These are phyloP conservation scores for Stipa capillata DNA, from an alignment of 176 grass and related monocot species.

Conservation along the genomic window DNA sequence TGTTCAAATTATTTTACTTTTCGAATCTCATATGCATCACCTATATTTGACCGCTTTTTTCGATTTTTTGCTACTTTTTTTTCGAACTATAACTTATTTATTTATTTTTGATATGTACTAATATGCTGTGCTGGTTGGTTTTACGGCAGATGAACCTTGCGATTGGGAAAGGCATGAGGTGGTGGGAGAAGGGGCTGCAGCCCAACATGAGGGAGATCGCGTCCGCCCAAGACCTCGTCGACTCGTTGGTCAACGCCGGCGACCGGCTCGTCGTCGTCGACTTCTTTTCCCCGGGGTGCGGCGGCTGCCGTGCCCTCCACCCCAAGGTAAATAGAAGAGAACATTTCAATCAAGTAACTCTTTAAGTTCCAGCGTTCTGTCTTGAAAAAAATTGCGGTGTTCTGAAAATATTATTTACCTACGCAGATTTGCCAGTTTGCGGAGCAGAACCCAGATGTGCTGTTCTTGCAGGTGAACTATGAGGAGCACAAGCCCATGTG, in stretches of 20 bases:
- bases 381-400: neutral
- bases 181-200: constrained; percentile 84
- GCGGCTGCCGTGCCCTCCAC: constrained; percentile 83
- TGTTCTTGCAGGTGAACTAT: constrained; percentile 89
- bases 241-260: constrained; percentile 52
- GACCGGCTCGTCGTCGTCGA: constrained; percentile 76
- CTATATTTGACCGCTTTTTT: neutral
- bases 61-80: neutral
- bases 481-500: constrained; percentile 96
- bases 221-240: constrained; percentile 74
- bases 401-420: neutral
- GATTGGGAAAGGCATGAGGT: constrained; percentile 54
- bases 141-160: constrained; percentile 50
- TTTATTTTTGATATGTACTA: neutral
- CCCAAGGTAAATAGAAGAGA: constrained; percentile 51
- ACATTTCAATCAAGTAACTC: neutral
- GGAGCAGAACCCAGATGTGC: constrained; percentile 59
- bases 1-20: neutral
- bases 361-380: neutral
- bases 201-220: constrained; percentile 84
- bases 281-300: constrained; percentile 93
- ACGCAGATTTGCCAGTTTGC: constrained; percentile 82
- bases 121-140: neutral
- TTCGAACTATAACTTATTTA: neutral
- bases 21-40: neutral